These are phyloP conservation scores for Sicyos edulis DNA, from an alignment of 306 rosid genomes.

Conservation along the genomic window DNA sequence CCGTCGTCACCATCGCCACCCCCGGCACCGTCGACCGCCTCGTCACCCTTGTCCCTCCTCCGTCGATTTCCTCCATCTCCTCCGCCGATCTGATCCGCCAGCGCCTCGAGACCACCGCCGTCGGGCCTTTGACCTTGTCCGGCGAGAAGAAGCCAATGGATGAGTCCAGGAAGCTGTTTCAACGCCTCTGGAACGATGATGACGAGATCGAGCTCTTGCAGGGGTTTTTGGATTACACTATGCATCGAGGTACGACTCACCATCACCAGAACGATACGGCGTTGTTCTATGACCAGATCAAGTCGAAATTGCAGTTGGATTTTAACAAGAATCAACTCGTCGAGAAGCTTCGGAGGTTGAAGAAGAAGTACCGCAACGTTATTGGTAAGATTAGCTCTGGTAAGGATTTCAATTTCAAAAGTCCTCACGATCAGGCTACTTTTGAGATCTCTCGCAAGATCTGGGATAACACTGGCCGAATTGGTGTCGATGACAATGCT, in stretches of 20 bases:
- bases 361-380: constrained; percentile 61
- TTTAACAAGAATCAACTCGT: constrained; percentile 59
- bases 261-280: constrained; percentile 42
- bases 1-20: constrained; percentile 23
- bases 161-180: constrained; percentile 37
- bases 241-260: constrained; percentile 22
- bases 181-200: constrained; percentile 57
- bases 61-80: constrained; percentile 12
- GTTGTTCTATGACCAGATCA: constrained; percentile 52
- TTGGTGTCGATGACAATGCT: constrained; percentile 40
- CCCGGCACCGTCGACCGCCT: constrained; percentile 16
- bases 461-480: constrained; percentile 52
- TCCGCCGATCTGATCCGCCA: constrained; percentile 24
- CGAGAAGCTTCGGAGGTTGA: constrained; percentile 64
- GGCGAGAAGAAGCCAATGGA: constrained; percentile 43
- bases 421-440: constrained; percentile 59
- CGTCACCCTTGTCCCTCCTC: not conserved
- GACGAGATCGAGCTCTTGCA: constrained; percentile 56
- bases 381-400: constrained; percentile 40
- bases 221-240: constrained; percentile 43
- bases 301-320: constrained; percentile 43
- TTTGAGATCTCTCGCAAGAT: constrained; percentile 80
- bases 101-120: constrained; percentile 11
- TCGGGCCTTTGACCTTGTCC: constrained; percentile 20
- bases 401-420: constrained; percentile 50